phyloP scores from a whole-genome alignment of 2,329 filamentous ascomycete species.

The Zarea fungicola region DNA sequence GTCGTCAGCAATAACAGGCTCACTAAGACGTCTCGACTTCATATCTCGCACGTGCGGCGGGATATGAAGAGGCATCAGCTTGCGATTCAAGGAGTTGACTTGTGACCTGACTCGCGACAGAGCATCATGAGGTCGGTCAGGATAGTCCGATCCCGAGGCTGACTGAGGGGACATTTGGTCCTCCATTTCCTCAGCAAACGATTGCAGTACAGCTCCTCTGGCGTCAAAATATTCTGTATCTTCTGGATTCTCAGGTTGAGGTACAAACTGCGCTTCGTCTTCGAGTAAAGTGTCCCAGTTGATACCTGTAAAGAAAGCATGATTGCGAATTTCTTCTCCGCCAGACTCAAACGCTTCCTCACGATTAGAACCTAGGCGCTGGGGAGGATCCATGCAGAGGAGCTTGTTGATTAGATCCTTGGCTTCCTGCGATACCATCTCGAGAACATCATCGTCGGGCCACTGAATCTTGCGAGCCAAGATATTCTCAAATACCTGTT shows the following conservation, averaged over 20 bases:
- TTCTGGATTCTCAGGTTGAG: constrained; percentile 86
- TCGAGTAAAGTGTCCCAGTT: constrained; percentile 91
- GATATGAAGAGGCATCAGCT: constrained; percentile 91
- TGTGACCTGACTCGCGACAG: constrained; percentile 84
- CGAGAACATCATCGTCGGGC: constrained; percentile 76
- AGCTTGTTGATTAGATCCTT: constrained; percentile 93
- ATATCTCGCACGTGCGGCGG: constrained; percentile 92
- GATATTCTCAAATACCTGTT: constrained; percentile 96
- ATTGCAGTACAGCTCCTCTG: constrained; percentile 83
- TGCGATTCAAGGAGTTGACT: constrained; percentile 79
- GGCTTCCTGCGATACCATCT: constrained; percentile 72
- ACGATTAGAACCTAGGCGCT: constrained; percentile 79
- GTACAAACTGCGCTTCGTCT: constrained; percentile 93
- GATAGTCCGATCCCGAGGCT: constrained; percentile 68
- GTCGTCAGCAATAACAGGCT: constrained; percentile 83
- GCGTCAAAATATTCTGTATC: constrained; percentile 98
- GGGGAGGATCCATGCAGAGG: constrained; percentile 75
- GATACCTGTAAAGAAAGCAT: constrained; percentile 81
- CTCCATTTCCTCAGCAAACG: constrained; percentile 90
- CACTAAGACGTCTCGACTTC: constrained; percentile 81
- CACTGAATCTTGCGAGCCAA: constrained; percentile 83
- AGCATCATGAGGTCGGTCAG: constrained; percentile 90
- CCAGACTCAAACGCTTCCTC: constrained; percentile 78
- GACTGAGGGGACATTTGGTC: constrained; percentile 75
- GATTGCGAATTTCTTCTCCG: constrained; percentile 83